phyloP scores from a whole-genome alignment of 2,329 filamentous ascomycete genomes.

The Moelleriella libera region DNA sequence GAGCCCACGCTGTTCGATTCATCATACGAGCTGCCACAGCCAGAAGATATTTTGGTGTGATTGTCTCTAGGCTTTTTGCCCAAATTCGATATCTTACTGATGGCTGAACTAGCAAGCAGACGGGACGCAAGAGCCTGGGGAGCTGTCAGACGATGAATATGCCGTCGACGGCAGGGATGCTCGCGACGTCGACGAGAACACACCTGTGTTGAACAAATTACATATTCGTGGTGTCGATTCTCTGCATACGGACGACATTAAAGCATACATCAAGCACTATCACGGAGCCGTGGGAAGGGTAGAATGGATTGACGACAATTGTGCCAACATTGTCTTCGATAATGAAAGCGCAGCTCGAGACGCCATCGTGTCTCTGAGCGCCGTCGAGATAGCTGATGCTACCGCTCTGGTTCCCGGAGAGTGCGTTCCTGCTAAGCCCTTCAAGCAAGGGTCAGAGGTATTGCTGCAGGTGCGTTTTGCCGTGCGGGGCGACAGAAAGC shows the following conservation, averaged over 20 bases:
- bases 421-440: conserved; percentile 52
- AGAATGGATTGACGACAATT: conserved; percentile 93
- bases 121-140: conserved; percentile 22
- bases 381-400: conserved; percentile 35
- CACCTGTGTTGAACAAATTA: conserved; percentile 42
- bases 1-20: conserved; percentile 17
- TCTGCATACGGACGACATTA: conserved; percentile 68
- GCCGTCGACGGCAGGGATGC: background rate
- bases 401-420: conserved; percentile 46
- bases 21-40: conserved; percentile 12
- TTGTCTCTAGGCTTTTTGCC: background rate
- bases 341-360: conserved; percentile 36
- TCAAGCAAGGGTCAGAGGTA: conserved; percentile 53
- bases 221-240: conserved; percentile 74
- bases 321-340: conserved; percentile 72
- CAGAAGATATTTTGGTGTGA: conserved; percentile 22
- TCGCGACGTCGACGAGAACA: conserved; percentile 11
- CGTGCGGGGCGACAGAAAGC: conserved; percentile 64
- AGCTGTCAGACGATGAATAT: conserved; percentile 21
- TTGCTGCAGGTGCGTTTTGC: conserved; percentile 62
- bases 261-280: conserved; percentile 57
- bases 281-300: conserved; percentile 47
- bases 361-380: conserved; percentile 39
- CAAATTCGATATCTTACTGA: background rate
- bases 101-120: conserved; percentile 15